phyloP scores from a whole-genome alignment of 768 basidiomycete genomes.

The Sarcomyxa edulis region DNA sequence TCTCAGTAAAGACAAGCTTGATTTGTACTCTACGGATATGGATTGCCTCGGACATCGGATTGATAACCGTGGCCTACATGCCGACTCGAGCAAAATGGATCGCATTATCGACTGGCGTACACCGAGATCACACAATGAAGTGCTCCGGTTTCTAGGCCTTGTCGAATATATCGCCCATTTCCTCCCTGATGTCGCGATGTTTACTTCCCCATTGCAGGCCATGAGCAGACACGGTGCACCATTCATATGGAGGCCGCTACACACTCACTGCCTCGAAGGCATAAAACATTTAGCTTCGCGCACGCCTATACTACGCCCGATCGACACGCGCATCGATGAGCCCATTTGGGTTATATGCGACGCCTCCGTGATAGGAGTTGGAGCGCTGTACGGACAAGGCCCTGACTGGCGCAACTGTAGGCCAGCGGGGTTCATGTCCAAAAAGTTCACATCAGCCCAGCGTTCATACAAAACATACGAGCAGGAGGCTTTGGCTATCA shows the following conservation, averaged over 20 bases:
- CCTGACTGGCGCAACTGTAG: slow-evolving; percentile 14
- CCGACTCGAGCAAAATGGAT: slow-evolving; percentile 28
- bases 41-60: slow-evolving; percentile 37
- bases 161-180: slow-evolving; percentile 32
- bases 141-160: slow-evolving; percentile 34
- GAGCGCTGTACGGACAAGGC: slow-evolving; percentile 24
- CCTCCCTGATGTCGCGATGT: slow-evolving; percentile 27
- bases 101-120: slow-evolving; percentile 26
- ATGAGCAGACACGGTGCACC: slow-evolving; percentile 20
- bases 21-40: slow-evolving; percentile 21
- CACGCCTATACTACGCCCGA: slow-evolving; percentile 16
- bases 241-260: slow-evolving; percentile 21
- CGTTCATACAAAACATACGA: slow-evolving; percentile 11
- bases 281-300: slow-evolving; percentile 15
- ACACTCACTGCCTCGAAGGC: slow-evolving; percentile 19
- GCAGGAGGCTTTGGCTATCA: slow-evolving; percentile 9
- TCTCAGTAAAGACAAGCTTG: slow-evolving; percentile 26
- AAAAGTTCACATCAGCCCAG: slow-evolving; percentile 16
- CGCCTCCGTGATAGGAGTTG: slow-evolving; percentile 17
- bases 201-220: slow-evolving; percentile 22
- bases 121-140: slow-evolving; percentile 25
- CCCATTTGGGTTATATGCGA: slow-evolving; percentile 24
- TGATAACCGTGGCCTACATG: slow-evolving; percentile 30
- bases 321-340: slow-evolving; percentile 12
- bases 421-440: slow-evolving; percentile 18